These are phyloP conservation scores for Juncus inflexus DNA, from an alignment of 176 grass and related monocot genomes.

Conservation along the genomic window DNA sequence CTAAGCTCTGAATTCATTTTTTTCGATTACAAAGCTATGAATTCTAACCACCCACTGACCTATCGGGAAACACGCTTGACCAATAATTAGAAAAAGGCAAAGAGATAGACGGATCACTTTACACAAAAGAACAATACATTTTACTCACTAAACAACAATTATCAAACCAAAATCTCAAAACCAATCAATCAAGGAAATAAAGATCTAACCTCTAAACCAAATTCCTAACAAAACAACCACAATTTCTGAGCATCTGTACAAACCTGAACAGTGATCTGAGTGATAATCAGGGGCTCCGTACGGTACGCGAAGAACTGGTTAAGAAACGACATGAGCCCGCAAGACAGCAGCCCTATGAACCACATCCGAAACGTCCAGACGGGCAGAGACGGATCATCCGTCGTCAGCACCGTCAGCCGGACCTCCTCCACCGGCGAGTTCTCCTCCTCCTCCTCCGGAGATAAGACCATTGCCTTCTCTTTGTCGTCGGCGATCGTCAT, in stretches of 20 bases:
- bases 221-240: background rate
- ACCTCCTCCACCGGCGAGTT: constrained; percentile 63
- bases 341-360: constrained; percentile 49
- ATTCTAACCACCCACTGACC: no score
- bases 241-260: background rate
- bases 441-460: constrained; percentile 24
- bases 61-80: no score
- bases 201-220: no score
- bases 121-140: no score
- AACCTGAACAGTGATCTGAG: constrained; percentile 66
- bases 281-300: constrained; percentile 56
- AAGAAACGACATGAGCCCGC: constrained; percentile 58
- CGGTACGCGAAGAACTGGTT: constrained; percentile 81
- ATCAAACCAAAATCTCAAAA: no score
- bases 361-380: constrained; percentile 91
- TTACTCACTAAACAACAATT: no score
- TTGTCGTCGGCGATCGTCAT: constrained; percentile 34
- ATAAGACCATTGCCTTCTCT: background rate
- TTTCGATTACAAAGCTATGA: no score
- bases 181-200: no score
- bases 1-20: no score
- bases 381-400: constrained; percentile 50
- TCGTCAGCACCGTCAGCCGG: constrained; percentile 54
- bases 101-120: no score
- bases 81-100: no score